Evolutionary conservation across 176 grass and related monocot genomes (phyloP), one percentile per base, ranked within the genome.

Genomic region (Themeda triandra): DNA sequence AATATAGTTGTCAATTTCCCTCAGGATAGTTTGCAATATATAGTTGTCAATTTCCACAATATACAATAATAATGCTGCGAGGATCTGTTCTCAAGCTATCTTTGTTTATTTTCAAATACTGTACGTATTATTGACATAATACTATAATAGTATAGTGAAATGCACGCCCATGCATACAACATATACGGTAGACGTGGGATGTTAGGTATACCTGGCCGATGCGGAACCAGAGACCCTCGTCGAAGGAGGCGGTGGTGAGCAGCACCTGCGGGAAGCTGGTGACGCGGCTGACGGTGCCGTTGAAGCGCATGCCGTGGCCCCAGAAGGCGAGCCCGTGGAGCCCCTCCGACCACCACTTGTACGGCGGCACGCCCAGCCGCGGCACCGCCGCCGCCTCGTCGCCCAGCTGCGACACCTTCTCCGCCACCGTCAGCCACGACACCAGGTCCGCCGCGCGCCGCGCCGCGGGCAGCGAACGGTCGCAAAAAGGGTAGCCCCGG

Each of bases 211-310:
- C 95, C 95, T 91, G 79, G 15, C 90, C 92, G 69, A 97, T 92
- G 42, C 77, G 80, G 80, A 88, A 78, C 86, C 90, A 97, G 11
- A 97, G 88, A 2, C 54, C 23, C 14, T 89, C 70, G 80, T 97
- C 88, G 84, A 97, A 97, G 29, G 95, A 24, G 28, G 95, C 92
- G 51, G 88, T 88, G 2, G 92, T 89, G 81, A 92, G 82, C 18
- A 97, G 92, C 46, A 97, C 92, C 66, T 88, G 86, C 6, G 92
- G 95, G 80, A 97, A 97, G 86, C 92, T 94, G 48, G 95, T 97
- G 46, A 93, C 84, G 3, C 40, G 60, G 10, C 23, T 62, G 37
- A 89, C 82, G 65, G 77, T 44, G 65, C 70, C 81, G 44, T 90
- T 59, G 79, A 87, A 94, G 3, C 73, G 63, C 54, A 89, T 84